A percentile compares a stretch with the other conserved stretches of the same genome.
phyloP scores from a whole-genome alignment of 768 basidiomycete species.

The Mycena sanguinolenta region DNA sequence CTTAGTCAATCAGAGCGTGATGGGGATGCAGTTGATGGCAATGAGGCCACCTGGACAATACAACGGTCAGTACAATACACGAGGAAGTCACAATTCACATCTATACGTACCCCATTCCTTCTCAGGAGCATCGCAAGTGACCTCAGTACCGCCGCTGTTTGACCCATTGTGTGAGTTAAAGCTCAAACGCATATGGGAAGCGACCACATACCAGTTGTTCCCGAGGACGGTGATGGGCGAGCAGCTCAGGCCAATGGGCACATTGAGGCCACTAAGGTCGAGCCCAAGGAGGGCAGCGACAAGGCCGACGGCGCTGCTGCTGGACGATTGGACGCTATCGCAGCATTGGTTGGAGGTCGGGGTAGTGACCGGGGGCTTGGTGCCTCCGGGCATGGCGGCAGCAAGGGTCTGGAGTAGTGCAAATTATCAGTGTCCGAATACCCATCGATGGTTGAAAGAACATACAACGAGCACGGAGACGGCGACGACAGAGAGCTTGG shows the following conservation, averaged over 20 bases:
- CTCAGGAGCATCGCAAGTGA: conserved; percentile 24
- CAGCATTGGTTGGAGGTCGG: background rate
- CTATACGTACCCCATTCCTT: conserved; percentile 23
- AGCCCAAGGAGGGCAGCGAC: background rate
- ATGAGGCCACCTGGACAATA: conserved; percentile 4
- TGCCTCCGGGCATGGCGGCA: background rate
- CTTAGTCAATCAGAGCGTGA: background rate
- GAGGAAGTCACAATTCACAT: background rate
- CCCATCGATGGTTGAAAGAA: too few relatives aligned
- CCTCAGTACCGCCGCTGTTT: conserved; percentile 16
- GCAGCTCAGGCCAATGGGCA: background rate
- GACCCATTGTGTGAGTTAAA: too few relatives aligned
- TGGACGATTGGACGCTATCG: background rate
- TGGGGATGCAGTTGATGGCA: conserved; percentile 9
- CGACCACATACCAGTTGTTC: background rate
- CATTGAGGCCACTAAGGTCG: background rate
- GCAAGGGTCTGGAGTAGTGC: background rate
- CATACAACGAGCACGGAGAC: background rate
- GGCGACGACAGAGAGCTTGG: too few relatives aligned
- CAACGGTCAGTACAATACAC: background rate
- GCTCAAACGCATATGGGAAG: too few relatives aligned
- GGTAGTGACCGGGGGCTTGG: background rate
- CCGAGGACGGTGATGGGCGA: background rate
- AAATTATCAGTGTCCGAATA: background rate
- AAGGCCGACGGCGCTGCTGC: background rate